These are phyloP conservation scores for Pseudozyma sp. DNA, from an alignment of 1,284 basidiomycete species.

Conservation along the genomic window DNA sequence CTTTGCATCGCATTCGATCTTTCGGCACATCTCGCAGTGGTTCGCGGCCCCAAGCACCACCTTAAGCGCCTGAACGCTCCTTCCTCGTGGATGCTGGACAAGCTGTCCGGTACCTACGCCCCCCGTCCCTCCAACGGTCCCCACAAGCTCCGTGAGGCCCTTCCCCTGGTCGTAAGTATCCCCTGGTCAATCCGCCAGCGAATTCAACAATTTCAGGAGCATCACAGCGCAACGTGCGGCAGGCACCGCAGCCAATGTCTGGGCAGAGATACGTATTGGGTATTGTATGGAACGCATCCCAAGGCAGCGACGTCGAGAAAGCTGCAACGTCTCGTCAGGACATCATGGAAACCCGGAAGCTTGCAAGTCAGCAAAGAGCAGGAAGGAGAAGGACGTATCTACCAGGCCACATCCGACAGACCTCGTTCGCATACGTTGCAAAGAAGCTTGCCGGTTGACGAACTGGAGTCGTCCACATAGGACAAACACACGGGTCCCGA, in stretches of 20 bases:
- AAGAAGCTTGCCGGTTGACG: no score
- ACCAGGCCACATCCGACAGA: no score
- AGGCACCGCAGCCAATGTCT: background rate
- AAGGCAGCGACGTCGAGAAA: no score
- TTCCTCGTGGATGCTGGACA: constrained; percentile 99
- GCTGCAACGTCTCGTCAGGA: no score
- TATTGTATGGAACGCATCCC: no score
- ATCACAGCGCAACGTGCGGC: constrained; percentile 8
- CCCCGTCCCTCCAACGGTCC: constrained; percentile 97
- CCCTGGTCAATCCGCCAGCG: background rate
- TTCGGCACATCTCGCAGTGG: constrained; percentile 48
- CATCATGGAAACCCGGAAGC: no score
- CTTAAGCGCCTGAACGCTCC: constrained; percentile 97
- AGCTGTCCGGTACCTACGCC: constrained; percentile 96
- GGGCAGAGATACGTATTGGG: background rate
- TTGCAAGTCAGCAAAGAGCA: no score
- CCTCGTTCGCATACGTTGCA: no score
- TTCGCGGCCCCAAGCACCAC: constrained; percentile 97
- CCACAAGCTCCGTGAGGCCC: constrained; percentile 98
- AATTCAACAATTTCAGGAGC: constrained; percentile 2
- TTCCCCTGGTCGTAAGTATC: constrained; percentile 72
- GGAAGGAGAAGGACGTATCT: no score
- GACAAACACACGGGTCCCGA: no score
- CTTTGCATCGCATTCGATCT: constrained; percentile 10
- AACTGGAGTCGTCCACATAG: no score